These are phyloP conservation scores for Quercus suber DNA, from an alignment of 306 rosid genomes.

Conservation along the genomic window DNA sequence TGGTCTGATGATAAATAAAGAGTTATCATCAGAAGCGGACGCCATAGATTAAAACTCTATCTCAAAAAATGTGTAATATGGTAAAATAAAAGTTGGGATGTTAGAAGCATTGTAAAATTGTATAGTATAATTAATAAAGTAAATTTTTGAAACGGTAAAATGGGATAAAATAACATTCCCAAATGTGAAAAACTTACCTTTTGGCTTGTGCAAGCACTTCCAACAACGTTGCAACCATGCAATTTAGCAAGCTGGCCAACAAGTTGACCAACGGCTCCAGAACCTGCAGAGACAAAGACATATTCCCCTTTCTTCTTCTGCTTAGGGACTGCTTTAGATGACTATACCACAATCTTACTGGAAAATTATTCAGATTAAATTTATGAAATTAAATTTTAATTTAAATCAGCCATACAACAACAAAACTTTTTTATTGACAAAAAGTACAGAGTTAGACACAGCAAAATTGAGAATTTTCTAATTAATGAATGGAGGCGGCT, in stretches of 20 bases:
- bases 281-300: conserved; percentile 52
- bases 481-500: background rate
- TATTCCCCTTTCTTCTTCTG: conserved; percentile 39
- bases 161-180: too few relatives aligned
- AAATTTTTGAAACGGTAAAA: too few relatives aligned
- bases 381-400: background rate
- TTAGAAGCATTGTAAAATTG: too few relatives aligned
- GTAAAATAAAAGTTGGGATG: too few relatives aligned
- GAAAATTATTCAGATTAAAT: background rate
- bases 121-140: too few relatives aligned
- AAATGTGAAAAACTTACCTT: conserved; percentile 18
- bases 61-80: too few relatives aligned
- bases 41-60: too few relatives aligned
- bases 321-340: background rate
- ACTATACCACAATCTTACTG: background rate
- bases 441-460: background rate
- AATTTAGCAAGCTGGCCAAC: conserved; percentile 54
- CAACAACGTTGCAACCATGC: conserved; percentile 62
- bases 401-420: background rate
- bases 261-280: conserved; percentile 54
- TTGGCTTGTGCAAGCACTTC: conserved; percentile 49
- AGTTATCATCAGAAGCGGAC: too few relatives aligned
- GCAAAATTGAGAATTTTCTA: background rate
- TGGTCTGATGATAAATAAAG: too few relatives aligned
- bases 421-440: background rate